Percentiles rank a stretch among this genome's conserved stretches.
These are phyloP conservation scores for Diplodia mutila DNA, from an alignment of 2,329 filamentous ascomycete species.

Conservation along the genomic window DNA sequence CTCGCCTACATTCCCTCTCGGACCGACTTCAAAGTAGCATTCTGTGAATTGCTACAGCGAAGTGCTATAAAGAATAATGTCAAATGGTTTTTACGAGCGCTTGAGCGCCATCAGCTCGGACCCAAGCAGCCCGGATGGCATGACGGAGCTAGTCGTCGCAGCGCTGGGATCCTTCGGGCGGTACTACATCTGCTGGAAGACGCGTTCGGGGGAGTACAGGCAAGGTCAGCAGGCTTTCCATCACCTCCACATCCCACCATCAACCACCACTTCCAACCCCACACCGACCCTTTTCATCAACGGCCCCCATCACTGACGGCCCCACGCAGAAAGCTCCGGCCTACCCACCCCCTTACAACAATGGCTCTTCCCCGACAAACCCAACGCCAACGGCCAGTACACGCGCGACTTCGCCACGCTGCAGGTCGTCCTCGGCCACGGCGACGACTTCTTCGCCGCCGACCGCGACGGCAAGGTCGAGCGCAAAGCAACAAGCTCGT, in stretches of 20 bases:
- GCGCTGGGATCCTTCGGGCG: slow-evolving; percentile 46
- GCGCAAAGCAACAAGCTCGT: slow-evolving; percentile 36
- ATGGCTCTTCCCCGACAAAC: slow-evolving; percentile 40
- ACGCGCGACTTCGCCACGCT: slow-evolving; percentile 40
- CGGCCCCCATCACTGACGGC: not conserved
- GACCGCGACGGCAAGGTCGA: slow-evolving; percentile 44
- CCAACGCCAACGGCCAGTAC: slow-evolving; percentile 30
- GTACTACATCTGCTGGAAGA: slow-evolving; percentile 48
- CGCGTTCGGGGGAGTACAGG: slow-evolving; percentile 38
- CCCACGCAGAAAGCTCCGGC: slow-evolving; percentile 39
- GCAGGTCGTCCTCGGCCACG: slow-evolving; percentile 45
- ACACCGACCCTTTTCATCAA: not conserved
- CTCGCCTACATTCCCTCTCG: not conserved
- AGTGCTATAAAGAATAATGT: slow-evolving; percentile 15
- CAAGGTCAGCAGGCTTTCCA: slow-evolving; percentile 37
- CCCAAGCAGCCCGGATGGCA: slow-evolving; percentile 38
- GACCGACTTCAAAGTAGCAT: slow-evolving; percentile 1
- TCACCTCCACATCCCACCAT: too few relatives aligned
- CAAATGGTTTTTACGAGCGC: slow-evolving; percentile 38
- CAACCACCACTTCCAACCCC: not conserved
- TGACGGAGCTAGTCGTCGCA: slow-evolving; percentile 44
- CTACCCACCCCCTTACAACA: slow-evolving; percentile 38
- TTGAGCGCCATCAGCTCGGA: slow-evolving; percentile 39
- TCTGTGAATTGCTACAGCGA: slow-evolving; percentile 11
- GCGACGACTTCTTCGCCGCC: slow-evolving; percentile 46